Evolutionary conservation across 768 basidiomycete species (phyloP), one percentile per base, ranked within the genome.

Genomic region (Leccinum imitatum): DNA sequence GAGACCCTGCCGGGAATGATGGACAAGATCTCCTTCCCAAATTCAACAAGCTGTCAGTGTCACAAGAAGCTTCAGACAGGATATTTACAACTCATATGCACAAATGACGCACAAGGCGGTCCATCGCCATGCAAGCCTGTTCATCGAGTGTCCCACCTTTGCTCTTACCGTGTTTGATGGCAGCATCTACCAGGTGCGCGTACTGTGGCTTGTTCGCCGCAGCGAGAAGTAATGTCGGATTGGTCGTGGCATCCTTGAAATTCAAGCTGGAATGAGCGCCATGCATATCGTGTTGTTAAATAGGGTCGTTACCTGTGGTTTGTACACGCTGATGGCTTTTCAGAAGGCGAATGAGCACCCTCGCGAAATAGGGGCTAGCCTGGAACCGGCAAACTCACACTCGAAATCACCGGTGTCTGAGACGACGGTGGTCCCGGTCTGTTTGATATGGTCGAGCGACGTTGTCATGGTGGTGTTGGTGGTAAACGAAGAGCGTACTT

Each of bases 1-100:
- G 96, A 98, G 61, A 98, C 95, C 72, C 96, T 90, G 56, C 95
- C 96, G 48, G 95, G 95, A 68, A 98, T 93, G 76, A 98, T 92
- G 60, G 78, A 76, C 60, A 98, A 82, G 70, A 98, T 98, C 77
- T 90, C 93, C 73, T 87, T 90, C 65, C 96, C 96, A 77, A 98
- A 98, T 74, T 92, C 94, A 63, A 97, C 91, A 59, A 98, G 44
- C 44, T 25, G 25, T 25, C 25, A 44, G 10, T 9, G 44, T 44
- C 6, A 19, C n/a, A 46, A 46, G 44, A 46, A n/a, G 19, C 19
- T 19, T 46, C 19, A 46, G 19, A 46, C 11, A 46, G 11, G 19
- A 19, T 11, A 13, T 46, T n/a, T 46, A 11, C 11, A 13, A 19
- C 11, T 11, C 41, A 10, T 44, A 5, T 46, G 19, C 44, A 19